Conservation (phyloP, 1,139 yeast genomes). For the Hansenula sp. region DNA sequence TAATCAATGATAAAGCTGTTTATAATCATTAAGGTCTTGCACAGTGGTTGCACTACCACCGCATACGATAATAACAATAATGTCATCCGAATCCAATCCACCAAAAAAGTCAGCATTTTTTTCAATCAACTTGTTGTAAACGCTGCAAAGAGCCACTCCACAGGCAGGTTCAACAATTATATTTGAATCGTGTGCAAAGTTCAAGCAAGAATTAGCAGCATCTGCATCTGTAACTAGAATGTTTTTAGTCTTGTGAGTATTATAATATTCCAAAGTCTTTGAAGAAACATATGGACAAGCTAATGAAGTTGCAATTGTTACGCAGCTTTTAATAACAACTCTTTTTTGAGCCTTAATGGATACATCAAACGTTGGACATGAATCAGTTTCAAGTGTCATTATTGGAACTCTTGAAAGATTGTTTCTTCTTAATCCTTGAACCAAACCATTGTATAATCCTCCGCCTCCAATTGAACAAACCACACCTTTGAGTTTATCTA, state of each 20-base stretch:
- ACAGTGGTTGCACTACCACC: conserved; percentile 54
- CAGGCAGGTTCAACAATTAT: conserved; percentile 70
- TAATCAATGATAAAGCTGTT: conserved; percentile 8
- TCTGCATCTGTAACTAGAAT: conserved; percentile 50
- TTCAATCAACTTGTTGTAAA: conserved; percentile 37
- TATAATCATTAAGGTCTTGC: conserved; percentile 24
- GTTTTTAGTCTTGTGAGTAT: conserved; percentile 35
- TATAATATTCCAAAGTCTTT: conserved; percentile 40
- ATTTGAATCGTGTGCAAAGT: conserved; percentile 44
- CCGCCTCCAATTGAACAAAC: conserved; percentile 76
- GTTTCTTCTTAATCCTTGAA: conserved; percentile 46
- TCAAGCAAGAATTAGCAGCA: conserved; percentile 47
- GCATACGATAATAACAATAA: conserved; percentile 56
- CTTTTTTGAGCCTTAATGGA: conserved; percentile 42
- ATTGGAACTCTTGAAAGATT: conserved; percentile 38
- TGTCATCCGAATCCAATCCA: conserved; percentile 38
- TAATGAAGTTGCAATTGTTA: conserved; percentile 56
- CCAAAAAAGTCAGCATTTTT: conserved; percentile 32
- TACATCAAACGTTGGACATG: conserved; percentile 52
- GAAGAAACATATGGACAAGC: conserved; percentile 55
- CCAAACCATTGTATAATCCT: conserved; percentile 63
- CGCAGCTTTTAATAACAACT: conserved; percentile 40
- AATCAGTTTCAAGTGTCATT: conserved; percentile 54
- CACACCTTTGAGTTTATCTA: conserved; percentile 45
- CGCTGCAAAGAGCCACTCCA: conserved; percentile 60